Conservation (phyloP, 176 grass and related monocot genomes). For the Thinopyrum elongatum region DNA sequence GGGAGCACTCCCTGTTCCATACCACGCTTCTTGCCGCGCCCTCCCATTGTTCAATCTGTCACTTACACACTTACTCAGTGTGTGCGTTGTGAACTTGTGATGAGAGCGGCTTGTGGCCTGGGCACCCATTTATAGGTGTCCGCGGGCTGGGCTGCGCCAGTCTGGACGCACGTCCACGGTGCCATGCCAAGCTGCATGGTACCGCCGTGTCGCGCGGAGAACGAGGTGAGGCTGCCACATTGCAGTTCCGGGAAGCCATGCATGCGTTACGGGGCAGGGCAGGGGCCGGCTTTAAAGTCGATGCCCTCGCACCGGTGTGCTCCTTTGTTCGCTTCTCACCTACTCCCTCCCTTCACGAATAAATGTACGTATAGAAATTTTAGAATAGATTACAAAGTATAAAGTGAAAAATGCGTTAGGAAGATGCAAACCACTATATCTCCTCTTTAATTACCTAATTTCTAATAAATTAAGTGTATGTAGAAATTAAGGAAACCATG, state of each 20-base stretch:
- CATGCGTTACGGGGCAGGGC: background rate
- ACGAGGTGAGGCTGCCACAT: background rate
- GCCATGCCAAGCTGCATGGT: background rate
- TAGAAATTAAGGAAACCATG: too few relatives aligned
- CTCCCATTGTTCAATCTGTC: background rate
- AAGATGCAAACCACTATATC: too few relatives aligned
- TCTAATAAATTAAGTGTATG: too few relatives aligned
- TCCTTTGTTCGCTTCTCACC: conserved; percentile 14
- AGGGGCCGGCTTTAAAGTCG: background rate
- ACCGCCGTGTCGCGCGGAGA: background rate
- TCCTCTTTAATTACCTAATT: too few relatives aligned
- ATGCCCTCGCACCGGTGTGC: background rate
- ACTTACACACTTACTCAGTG: background rate
- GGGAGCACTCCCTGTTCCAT: background rate
- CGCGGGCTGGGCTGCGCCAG: background rate
- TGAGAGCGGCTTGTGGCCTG: background rate
- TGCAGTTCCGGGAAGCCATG: conserved; percentile 7
- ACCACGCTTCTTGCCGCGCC: conserved; percentile 23
- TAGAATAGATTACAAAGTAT: too few relatives aligned
- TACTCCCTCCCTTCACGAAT: too few relatives aligned
- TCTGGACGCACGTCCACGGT: background rate
- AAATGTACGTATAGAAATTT: too few relatives aligned
- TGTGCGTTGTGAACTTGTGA: background rate
- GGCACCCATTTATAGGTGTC: conserved; percentile 2
- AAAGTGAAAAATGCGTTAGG: too few relatives aligned